Percentiles rank a stretch among this genome's conserved stretches.
phyloP scores from a whole-genome alignment of 371 early-diverging fungal genomes.

The Lichtheimia corymbifera region DNA sequence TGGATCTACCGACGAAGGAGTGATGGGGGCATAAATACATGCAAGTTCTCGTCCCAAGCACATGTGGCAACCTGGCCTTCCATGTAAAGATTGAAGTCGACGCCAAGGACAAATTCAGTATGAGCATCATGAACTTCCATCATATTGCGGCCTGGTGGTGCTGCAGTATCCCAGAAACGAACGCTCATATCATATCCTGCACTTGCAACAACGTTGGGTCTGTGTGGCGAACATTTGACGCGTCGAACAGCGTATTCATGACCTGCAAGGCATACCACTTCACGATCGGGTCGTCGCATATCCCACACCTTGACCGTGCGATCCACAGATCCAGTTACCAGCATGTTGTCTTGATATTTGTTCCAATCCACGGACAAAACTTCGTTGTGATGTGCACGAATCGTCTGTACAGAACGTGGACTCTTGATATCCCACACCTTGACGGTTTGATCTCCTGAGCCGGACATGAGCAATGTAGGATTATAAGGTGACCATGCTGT shows the following conservation, averaged over 20 bases:
- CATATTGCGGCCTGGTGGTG: slow-evolving; percentile 51
- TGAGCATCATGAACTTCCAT: slow-evolving; percentile 78
- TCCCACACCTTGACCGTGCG: slow-evolving; percentile 90
- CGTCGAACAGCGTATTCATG: slow-evolving; percentile 92
- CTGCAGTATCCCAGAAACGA: slow-evolving; percentile 87
- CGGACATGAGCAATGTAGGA: slow-evolving; percentile 80
- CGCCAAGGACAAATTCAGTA: slow-evolving; percentile 92
- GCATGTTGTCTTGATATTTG: slow-evolving; percentile 80
- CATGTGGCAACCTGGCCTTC: slow-evolving; percentile 89
- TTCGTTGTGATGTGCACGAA: slow-evolving; percentile 88
- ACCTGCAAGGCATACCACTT: slow-evolving; percentile 70
- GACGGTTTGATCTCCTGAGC: slow-evolving; percentile 85
- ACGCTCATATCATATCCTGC: slow-evolving; percentile 95
- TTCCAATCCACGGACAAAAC: slow-evolving; percentile 93
- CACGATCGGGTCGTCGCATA: slow-evolving; percentile 72
- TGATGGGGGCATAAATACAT: slow-evolving; percentile 60
- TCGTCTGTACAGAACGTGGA: slow-evolving; percentile 66
- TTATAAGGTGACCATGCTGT: slow-evolving; percentile 86
- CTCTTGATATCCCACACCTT: slow-evolving; percentile 89
- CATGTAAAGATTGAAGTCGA: slow-evolving; percentile 86
- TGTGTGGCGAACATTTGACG: slow-evolving; percentile 89
- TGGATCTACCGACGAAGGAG: slow-evolving; percentile 37
- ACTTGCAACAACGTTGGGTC: slow-evolving; percentile 75
- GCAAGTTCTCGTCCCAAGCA: slow-evolving; percentile 91
- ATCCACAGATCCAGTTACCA: slow-evolving; percentile 90